phyloP scores from a whole-genome alignment of 2,329 filamentous ascomycete species.

The Fusarium sp. region DNA sequence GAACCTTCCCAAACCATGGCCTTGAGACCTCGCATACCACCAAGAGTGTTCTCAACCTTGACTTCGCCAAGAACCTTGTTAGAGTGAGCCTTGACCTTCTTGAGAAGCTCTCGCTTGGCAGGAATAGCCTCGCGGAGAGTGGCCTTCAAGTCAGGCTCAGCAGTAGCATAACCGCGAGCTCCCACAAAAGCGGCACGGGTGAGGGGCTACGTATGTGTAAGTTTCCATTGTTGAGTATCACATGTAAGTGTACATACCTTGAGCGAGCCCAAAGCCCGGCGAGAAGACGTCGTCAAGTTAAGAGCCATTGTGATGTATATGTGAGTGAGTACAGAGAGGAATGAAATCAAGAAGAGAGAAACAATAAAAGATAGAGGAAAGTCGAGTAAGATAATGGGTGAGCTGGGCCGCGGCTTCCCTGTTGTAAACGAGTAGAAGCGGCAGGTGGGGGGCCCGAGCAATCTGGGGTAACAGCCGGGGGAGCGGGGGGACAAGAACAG shows the following conservation, averaged over 20 bases:
- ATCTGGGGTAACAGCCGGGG: constrained; percentile 45
- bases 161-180: constrained; percentile 73
- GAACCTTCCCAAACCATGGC: constrained; percentile 99
- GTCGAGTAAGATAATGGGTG: constrained; percentile 15
- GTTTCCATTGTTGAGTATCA: background rate
- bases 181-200: constrained; percentile 49
- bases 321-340: constrained; percentile 2
- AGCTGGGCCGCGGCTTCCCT: constrained; percentile 42
- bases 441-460: constrained; percentile 30
- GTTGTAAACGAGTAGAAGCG: constrained; percentile 42
- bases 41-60: constrained; percentile 92
- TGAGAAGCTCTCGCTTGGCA: constrained; percentile 90
- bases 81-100: constrained; percentile 88
- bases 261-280: constrained; percentile 71
- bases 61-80: constrained; percentile 89
- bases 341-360: constrained; percentile 3
- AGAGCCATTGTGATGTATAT: constrained; percentile 66
- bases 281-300: constrained; percentile 67
- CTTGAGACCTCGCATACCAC: constrained; percentile 97
- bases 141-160: constrained; percentile 90
- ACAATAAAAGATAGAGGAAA: background rate
- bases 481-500: constrained; percentile 32
- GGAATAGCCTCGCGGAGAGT: constrained; percentile 87
- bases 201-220: constrained; percentile 42
- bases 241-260: constrained; percentile 61